Evolutionary conservation across 163 green algal genomes (phyloP).

Genomic region (Chlorella variabilis): DNA sequence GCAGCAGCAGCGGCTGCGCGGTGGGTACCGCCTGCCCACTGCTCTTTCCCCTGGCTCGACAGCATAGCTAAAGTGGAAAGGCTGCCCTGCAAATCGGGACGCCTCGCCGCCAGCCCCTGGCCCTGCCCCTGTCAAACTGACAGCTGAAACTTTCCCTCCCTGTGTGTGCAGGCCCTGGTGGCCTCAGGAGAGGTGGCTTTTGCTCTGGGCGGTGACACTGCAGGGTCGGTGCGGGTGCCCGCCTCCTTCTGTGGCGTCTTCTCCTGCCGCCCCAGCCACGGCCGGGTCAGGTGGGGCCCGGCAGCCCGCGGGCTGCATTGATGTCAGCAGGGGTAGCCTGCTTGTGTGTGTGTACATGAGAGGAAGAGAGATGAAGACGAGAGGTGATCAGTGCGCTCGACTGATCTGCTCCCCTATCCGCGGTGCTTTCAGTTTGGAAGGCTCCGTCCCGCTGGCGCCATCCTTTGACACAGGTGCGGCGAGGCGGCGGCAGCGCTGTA

Average conservation of each 20-base stretch:
- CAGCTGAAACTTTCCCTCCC: too few species aligned
- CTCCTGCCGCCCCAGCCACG: conserved; percentile 86
- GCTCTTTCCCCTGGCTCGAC: too few species aligned
- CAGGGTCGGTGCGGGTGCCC: conserved; percentile 81
- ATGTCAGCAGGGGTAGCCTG: too few species aligned
- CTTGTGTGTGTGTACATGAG: too few species aligned
- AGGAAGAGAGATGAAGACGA: too few species aligned
- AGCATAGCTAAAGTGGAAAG: too few species aligned
- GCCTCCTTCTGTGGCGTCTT: conserved; percentile 86
- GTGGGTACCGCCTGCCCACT: neutral
- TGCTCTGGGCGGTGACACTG: conserved; percentile 37
- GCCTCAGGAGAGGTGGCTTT: conserved; percentile 24
- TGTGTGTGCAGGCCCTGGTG: conserved; percentile 56
- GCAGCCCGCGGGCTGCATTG: too few species aligned
- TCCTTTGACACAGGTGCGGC: conserved; percentile 15
- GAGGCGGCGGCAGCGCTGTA: neutral
- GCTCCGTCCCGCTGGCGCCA: neutral
- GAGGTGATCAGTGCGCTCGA: too few species aligned
- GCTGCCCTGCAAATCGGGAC: too few species aligned
- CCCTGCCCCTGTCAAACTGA: too few species aligned
- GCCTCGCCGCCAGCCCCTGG: too few species aligned
- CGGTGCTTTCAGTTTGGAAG: neutral
- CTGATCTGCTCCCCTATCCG: neutral
- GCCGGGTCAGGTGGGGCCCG: conserved; percentile 50
- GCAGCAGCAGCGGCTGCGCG: conserved; percentile 81